Evolutionary conservation across 2,329 filamentous ascomycete species (phyloP).

Genomic region (Coleophoma crateriformis): DNA sequence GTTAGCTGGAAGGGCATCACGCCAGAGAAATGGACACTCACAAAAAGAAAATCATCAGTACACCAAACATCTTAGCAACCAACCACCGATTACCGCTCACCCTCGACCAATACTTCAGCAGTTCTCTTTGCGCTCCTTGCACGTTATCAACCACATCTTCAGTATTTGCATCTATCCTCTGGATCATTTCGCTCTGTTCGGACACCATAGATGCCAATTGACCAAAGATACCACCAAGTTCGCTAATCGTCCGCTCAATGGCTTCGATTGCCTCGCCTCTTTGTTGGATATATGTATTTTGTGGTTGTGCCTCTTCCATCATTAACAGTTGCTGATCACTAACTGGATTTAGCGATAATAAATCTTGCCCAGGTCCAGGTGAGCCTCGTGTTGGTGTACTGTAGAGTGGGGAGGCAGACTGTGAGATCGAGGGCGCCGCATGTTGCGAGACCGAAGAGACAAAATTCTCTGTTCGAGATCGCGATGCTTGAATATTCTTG

Average conservation of each 20-base stretch:
- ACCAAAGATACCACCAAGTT: conserved; percentile 87
- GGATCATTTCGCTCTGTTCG: conserved; percentile 96
- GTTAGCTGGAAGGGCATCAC: not conserved
- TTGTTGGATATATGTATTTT: conserved; percentile 87
- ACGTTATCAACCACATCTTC: conserved; percentile 98
- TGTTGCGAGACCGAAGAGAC: conserved; percentile 83
- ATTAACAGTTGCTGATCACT: conserved; percentile 84
- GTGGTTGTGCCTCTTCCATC: conserved; percentile 86
- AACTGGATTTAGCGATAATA: conserved; percentile 78
- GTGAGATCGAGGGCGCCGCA: conserved; percentile 59
- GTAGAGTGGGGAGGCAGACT: conserved; percentile 83
- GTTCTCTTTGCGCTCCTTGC: conserved; percentile 87
- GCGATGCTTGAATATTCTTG: conserved; percentile 94
- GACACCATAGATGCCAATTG: conserved; percentile 95
- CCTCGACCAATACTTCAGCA: conserved; percentile 94
- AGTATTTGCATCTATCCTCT: conserved; percentile 94
- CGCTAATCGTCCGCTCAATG: conserved; percentile 91
- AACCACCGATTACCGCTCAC: conserved; percentile 95
- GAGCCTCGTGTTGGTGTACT: conserved; percentile 66
- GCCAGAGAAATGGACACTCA: conserved; percentile 29
- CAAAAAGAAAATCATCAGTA: conserved; percentile 91
- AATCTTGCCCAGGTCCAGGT: conserved; percentile 60
- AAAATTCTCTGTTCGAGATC: conserved; percentile 92
- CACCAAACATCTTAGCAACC: conserved; percentile 81
- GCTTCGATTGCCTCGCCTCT: conserved; percentile 93